Base-by-base conservation (phyloP, 495 filamentous ascomycete species). In the Lophiostoma macrostomum region DNA sequence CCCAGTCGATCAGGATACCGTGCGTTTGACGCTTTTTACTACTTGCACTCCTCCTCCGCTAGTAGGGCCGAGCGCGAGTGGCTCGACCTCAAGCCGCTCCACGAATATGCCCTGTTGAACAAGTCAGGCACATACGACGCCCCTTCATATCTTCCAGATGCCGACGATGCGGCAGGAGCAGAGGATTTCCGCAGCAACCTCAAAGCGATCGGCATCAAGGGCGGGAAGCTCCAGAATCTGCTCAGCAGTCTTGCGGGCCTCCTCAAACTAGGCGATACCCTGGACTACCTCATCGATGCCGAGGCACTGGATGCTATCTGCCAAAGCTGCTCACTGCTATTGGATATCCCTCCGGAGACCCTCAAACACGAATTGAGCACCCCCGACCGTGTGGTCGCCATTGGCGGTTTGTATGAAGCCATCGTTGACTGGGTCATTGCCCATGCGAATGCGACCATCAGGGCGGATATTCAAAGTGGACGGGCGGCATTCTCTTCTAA, bases 1-100 rank as follows among this genome's bases (percentile, higher is more conserved):
- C 88, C 93, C 0, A 67, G 80, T 0, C 82, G 95, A 64, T 51
- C 81, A 5, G 93, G 94, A 18, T 90, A 87, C 65, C 83, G 93
- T 50, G 93, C 91, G n/a, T 98, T 97, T 61, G 91, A 98, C 65
- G 94, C 91, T 23, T 98, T 97, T 68, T 98, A 98, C 71, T 97
- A 96, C 59, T 81, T 98, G 2, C 76, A 96, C 19, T 94, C 91
- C 0, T 88, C 86, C 23, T 84, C 88, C 12, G 94, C 93, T 0
- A 94, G 90, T 1, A 86, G 85, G 1, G 89, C 90, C 0, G 93
- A 98, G 72, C 79, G 90, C 30, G 90, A 97, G 65, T 95, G 89
- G 49, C 74, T 98, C n/a, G 83, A 84, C 35, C 75, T 98, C 27
- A 87, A 90, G 69, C 77, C 80, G n/a, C 79, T 86, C 1, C 84